Evolutionary conservation across 2,329 filamentous ascomycete genomes (phyloP), one percentile per base, ranked within the genome.

Genomic region (Botrytis squamosa): DNA sequence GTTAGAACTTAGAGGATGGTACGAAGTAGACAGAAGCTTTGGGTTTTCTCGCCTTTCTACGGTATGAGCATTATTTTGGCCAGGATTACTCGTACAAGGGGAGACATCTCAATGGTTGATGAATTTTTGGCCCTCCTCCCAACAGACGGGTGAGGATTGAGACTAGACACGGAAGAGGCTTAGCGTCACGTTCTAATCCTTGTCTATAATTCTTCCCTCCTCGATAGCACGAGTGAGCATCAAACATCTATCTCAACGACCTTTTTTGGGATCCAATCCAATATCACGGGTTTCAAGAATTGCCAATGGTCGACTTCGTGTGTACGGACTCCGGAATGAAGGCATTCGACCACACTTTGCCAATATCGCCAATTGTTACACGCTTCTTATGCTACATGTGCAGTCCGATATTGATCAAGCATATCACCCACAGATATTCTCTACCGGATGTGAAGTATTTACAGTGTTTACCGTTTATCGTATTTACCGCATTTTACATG

Each of bases 101-200:
- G 36, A 67, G 38, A 25, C 44, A 38, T 46, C 49, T 68, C 71
- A 72, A 72, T 68, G 71, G 71, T 68, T 72, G 71, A 72, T 42
- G 29, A 46, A 49, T 62, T 69, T 72, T 72, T 68, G 63, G 63
- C 36, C 40, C 36, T 67, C 70, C 70, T 72, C 71, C 71, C 71
- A 72, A 72, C 71, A 72, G 71, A 72, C 71, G 40, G 71, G 33
- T 20, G 71, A 60, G 29, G 49, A 62, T 57, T 60, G 46, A 36
- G 33, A 38, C 71, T 72, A 72, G 63, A 40, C 20, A 29, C n/a
- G 36, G 7, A 72, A 68, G 40, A 18, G 71, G 71, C 16, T 40
- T 72, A 72, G 71, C 33, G 40, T 68, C 5, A 36, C 10, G 12
- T 9, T 0, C 0, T 14, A 8, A 72, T 1, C 71, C 71, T 40